Conservation (phyloP, 2,329 filamentous ascomycete species). For the Aspergillus amoenus region DNA sequence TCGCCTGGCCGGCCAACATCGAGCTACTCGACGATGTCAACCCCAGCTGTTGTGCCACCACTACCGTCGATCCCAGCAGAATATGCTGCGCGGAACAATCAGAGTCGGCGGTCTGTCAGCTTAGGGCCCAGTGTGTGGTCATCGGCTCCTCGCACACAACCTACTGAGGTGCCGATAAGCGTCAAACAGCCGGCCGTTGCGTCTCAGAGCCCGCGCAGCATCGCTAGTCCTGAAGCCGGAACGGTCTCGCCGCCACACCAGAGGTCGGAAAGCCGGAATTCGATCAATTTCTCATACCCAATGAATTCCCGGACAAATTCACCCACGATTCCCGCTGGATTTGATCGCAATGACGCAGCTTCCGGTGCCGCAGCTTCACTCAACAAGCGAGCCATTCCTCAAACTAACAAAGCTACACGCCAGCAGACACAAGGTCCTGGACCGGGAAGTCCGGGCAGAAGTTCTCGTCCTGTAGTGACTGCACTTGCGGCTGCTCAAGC, state of each 20-base stretch:
- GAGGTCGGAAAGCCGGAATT: conserved; percentile 41
- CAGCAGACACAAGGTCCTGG: conserved; percentile 24
- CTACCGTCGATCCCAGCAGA: conserved; percentile 70
- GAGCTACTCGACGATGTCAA: conserved; percentile 39
- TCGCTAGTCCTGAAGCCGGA: conserved; percentile 22
- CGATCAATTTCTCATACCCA: conserved; percentile 51
- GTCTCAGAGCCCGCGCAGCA: conserved; percentile 11
- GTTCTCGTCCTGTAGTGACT: conserved; percentile 25
- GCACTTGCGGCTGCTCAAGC: conserved; percentile 33
- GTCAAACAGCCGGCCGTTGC: conserved; percentile 34
- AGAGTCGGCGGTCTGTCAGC: conserved; percentile 49
- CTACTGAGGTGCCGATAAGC: conserved; percentile 41
- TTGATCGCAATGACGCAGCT: conserved; percentile 18
- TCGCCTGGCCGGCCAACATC: conserved; percentile 55
- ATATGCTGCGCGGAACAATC: conserved; percentile 31
- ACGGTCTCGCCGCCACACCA: conserved; percentile 36
- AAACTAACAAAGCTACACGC: conserved; percentile 14
- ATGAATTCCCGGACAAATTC: conserved; percentile 43
- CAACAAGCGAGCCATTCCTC: conserved; percentile 24
- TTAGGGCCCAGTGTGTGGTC: conserved; percentile 51
- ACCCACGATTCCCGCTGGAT: conserved; percentile 26
- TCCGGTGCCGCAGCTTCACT: conserved; percentile 19
- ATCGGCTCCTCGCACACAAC: conserved; percentile 43
- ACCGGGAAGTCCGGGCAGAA: conserved; percentile 27
- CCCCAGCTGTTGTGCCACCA: conserved; percentile 61